Base-by-base conservation (phyloP, 805 yeast species). In the Yamadazyma nakazawae region DNA sequence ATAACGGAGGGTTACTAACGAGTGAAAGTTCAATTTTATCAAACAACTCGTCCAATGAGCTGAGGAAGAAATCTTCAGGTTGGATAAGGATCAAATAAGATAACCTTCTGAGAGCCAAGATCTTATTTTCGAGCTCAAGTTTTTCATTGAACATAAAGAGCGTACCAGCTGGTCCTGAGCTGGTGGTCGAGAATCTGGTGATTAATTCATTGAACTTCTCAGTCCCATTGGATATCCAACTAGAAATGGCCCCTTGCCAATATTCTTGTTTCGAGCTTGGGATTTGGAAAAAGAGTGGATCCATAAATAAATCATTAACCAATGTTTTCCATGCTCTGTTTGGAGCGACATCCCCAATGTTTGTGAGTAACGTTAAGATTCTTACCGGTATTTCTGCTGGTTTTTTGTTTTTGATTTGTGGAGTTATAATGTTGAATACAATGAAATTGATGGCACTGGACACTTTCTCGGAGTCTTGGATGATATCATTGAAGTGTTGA, bases 61-160 rank as follows among this genome's bases (percentile, higher is more conserved):
- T 74, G 50, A 81, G 68, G 45, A 79, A 69, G 32, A 68, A 71
- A 56, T 88, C 89, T 13, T 68, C 68, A 0, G 85, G 84, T 40
- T 82, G 79, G 9, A 86, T 72, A 54, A 86, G 56, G 5, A 87
- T 52, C 42, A 94, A 56, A 52, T 82, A 88, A 0, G 86, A 68
- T 1, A 88, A 72, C 44, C 95, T 75, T 46, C 78, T 77, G 40
- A 91, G 58, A 38, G 81, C 78, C 50, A 69, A 66, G 2, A 74
- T 65, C 51, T 81, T 80, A 21, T 68, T 66, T 32, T 76, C 76
- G 12, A 78, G 72, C 54, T 86, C 94, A 13, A 83, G 78, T 34
- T 54, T 59, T 47, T 85, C 89, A 50, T 81, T 84, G 82, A 91
- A 84, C 32, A 78, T 82, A 64, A 88, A 88, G 5, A 86, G 68